Base-by-base conservation (phyloP, 495 filamentous ascomycete genomes). In the Sordaria brevicollis region DNA sequence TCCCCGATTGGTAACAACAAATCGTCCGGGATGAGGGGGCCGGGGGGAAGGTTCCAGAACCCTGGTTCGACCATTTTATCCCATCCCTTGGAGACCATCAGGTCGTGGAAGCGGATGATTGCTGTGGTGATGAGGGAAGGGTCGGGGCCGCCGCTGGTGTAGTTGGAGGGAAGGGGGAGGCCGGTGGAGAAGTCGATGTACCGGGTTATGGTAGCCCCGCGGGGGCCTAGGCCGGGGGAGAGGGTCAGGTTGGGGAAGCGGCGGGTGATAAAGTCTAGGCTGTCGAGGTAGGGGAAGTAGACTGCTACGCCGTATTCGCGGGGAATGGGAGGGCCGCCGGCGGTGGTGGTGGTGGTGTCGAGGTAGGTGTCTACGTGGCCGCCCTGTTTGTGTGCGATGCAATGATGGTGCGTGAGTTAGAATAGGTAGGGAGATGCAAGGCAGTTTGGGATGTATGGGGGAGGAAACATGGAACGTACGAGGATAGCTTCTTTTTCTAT, bases 1-100 rank as follows among this genome's bases (percentile, higher is more conserved):
- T 84, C 70, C 39, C 82, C 80, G 2, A 76, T 75, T 0, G 82
- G 82, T 3, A 85, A 29, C 0, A 85, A 77, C 2, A 85, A 72
- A 66, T 83, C 82, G 5, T 74, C 78, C 4, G 82, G 83, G 31
- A 85, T 74, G 19, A 77, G 34, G 35, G 69, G 67, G 4, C 72
- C 71, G 4, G 77, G 74, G 3, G 79, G 78, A 8, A 81, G 77
- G 33, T 80, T 76, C 71, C 71, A 75, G 66, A 76, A 80, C 11
- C 78, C 76, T 1, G 80, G 79, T 13, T 75, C 69, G 19, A 78
- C 66, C 71, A 79, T 76, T 36, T 78, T 73, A 62, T 79, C 76
- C 74, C 77, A 82, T 29, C 71, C 71, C 5, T 70, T 66, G 15
- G 73, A 73, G 38, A 77, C 71, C 43, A 77, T 75, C 3, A 80